Percentiles rank a stretch among this genome's conserved stretches.
Evolutionary conservation across 306 rosid species (phyloP).

Genomic region (Pyrus bretschneideri): DNA sequence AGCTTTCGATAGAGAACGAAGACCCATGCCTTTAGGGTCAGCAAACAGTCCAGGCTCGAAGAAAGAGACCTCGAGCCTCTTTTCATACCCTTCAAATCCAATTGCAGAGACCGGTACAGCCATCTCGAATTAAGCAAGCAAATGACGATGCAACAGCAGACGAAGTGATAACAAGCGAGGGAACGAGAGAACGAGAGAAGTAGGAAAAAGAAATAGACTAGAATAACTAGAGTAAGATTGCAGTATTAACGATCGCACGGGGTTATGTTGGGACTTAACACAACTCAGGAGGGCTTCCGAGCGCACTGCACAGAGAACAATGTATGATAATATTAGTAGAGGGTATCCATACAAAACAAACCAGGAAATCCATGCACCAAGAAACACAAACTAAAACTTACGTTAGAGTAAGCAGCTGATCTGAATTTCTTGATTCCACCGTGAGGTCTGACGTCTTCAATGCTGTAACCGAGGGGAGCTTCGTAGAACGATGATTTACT

Average conservation of each 20-base stretch:
- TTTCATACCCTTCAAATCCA: conserved; percentile 94
- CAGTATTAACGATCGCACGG: conserved; percentile 21
- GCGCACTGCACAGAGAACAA: conserved; percentile 57
- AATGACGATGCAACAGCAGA: conserved; percentile 1
- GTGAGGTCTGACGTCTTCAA: conserved; percentile 92
- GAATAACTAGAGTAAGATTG: conserved; percentile 6
- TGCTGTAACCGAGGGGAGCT: conserved; percentile 95
- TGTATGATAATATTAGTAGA: background rate
- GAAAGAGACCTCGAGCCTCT: conserved; percentile 87
- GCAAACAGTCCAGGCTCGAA: conserved; percentile 53
- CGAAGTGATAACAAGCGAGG: conserved; percentile 5
- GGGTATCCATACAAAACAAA: background rate
- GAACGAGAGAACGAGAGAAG: conserved; percentile 17
- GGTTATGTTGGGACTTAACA: conserved; percentile 23
- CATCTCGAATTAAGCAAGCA: conserved; percentile 40
- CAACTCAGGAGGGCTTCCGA: conserved; percentile 85
- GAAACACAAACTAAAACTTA: conserved; percentile 16
- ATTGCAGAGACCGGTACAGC: conserved; percentile 57
- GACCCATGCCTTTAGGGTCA: conserved; percentile 70
- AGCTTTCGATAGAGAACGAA: conserved; percentile 54
- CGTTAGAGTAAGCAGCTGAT: conserved; percentile 99
- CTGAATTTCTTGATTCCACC: conserved; percentile 97
- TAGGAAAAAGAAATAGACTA: background rate
- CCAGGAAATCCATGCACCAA: background rate
- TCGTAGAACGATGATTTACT: conserved; percentile 68